Percentiles rank a stretch among this genome's conserved stretches.
Conservation (phyloP, 225 moss, liverwort and hornwort species). For the Marchantia paleacea region DNA sequence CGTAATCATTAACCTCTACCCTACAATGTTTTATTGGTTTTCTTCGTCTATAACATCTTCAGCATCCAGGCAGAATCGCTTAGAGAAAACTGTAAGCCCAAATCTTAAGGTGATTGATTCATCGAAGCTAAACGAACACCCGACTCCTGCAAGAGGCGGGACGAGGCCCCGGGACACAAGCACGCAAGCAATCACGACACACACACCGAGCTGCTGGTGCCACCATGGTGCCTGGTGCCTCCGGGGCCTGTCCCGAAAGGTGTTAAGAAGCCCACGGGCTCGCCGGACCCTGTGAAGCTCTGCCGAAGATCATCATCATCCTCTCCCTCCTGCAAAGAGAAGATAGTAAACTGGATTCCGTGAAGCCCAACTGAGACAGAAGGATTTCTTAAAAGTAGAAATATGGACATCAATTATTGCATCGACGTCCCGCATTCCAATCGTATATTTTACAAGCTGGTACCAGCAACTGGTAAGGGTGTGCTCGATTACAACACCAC, state of each 20-base stretch:
- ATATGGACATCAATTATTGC: constrained; percentile 39
- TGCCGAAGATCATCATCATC: constrained; percentile 1
- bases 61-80: not conserved
- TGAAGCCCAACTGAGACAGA: constrained; percentile 15
- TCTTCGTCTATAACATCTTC: constrained; percentile 1
- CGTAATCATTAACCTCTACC: not conserved
- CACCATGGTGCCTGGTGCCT: too few species aligned
- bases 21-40: constrained; percentile 1
- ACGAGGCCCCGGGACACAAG: too few species aligned
- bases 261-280: not conserved
- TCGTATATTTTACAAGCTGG: constrained; percentile 39
- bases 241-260: not conserved
- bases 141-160: not conserved
- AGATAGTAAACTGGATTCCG: not conserved
- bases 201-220: too few species aligned
- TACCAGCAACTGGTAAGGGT: constrained; percentile 9
- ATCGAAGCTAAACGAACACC: not conserved
- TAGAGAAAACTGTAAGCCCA: not conserved
- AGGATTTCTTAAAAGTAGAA: constrained; percentile 20
- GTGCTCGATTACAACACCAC: constrained; percentile 7
- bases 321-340: not conserved
- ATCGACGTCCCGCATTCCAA: constrained; percentile 42
- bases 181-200: too few species aligned
- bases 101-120: not conserved
- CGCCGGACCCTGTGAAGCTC: not conserved